A percentile compares a stretch with the other conserved stretches of the same genome.
These are phyloP conservation scores for Ophiostoma pallidulum DNA, from an alignment of 2,329 filamentous ascomycete species.

Conservation along the genomic window DNA sequence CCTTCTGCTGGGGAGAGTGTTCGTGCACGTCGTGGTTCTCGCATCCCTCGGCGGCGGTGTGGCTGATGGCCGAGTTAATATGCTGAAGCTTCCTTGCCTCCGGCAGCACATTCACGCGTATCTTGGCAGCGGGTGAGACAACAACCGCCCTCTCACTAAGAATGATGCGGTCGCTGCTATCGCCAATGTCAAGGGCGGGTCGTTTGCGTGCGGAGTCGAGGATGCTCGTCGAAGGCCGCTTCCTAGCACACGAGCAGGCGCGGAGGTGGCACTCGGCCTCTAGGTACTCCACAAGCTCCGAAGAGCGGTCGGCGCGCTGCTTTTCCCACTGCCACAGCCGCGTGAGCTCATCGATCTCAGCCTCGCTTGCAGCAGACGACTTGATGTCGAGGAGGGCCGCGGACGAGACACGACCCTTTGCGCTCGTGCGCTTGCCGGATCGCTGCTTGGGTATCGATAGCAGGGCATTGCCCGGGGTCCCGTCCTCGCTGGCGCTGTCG, in stretches of 20 bases:
- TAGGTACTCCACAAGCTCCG: constrained; percentile 67
- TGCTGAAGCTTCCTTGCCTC: constrained; percentile 30
- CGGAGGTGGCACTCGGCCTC: constrained; percentile 63
- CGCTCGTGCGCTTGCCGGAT: constrained; percentile 35
- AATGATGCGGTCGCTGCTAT: constrained; percentile 34
- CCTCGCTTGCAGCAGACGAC: constrained; percentile 46
- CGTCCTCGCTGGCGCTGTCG: constrained; percentile 1
- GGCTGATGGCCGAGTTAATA: constrained; percentile 19
- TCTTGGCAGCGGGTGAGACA: constrained; percentile 12
- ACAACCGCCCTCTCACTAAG: constrained; percentile 27
- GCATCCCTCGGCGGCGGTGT: not conserved
- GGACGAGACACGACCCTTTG: constrained; percentile 32
- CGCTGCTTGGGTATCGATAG: constrained; percentile 51
- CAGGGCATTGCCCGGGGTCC: not conserved
- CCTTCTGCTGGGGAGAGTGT: not conserved
- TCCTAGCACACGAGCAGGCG: constrained; percentile 52
- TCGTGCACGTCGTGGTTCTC: not conserved
- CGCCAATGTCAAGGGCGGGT: constrained; percentile 27
- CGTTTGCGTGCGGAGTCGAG: constrained; percentile 27
- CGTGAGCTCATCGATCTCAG: constrained; percentile 49
- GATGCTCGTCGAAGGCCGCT: constrained; percentile 25
- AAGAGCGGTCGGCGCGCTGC: constrained; percentile 56
- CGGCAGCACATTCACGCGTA: constrained; percentile 21
- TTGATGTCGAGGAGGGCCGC: constrained; percentile 40
- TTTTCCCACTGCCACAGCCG: constrained; percentile 46